Evolutionary conservation across 169 alveolate genomes (phyloP).

Genomic region (Plasmodium yoelii): DNA sequence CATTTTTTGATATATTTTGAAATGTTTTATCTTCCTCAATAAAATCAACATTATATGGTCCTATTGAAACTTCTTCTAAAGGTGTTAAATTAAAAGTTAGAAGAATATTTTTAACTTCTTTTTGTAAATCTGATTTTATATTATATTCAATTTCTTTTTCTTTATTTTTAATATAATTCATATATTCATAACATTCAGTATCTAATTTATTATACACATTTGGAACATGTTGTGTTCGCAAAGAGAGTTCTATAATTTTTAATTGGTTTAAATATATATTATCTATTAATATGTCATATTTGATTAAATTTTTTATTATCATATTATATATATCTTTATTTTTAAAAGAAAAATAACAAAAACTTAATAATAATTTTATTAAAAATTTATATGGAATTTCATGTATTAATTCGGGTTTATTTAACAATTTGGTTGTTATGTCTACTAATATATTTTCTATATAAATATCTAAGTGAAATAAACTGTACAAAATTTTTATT

Average conservation of each 20-base stretch:
- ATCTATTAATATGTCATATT: slow-evolving; percentile 58
- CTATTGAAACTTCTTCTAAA: slow-evolving; percentile 51
- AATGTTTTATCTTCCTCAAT: slow-evolving; percentile 37
- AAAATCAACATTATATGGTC: slow-evolving; percentile 58
- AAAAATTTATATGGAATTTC: slow-evolving; percentile 5
- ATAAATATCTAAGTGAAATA: slow-evolving; percentile 53
- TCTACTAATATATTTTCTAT: slow-evolving; percentile 22
- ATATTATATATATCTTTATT: slow-evolving; percentile 35
- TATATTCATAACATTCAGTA: slow-evolving; percentile 39
- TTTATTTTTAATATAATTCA: slow-evolving; percentile 35
- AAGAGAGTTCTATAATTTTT: slow-evolving; percentile 50
- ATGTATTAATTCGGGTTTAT: slow-evolving; percentile 3
- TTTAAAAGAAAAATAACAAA: slow-evolving; percentile 48
- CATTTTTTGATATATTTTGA: slow-evolving; percentile 5
- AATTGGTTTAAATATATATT: slow-evolving; percentile 58
- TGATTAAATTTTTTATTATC: slow-evolving; percentile 53
- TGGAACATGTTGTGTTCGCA: slow-evolving; percentile 69
- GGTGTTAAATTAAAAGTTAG: slow-evolving; percentile 31
- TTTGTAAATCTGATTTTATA: slow-evolving; percentile 56
- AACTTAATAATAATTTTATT: slow-evolving; percentile 34
- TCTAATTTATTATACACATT: slow-evolving; percentile 43
- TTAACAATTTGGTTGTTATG: not conserved
- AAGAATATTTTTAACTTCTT: slow-evolving; percentile 28
- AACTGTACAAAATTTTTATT: slow-evolving; percentile 24
- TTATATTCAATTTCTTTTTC: slow-evolving; percentile 29